A percentile compares a stretch with the other conserved stretches of the same genome.
Conservation (phyloP, 257 asterid genomes). For the Rubia yunnanensis region DNA sequence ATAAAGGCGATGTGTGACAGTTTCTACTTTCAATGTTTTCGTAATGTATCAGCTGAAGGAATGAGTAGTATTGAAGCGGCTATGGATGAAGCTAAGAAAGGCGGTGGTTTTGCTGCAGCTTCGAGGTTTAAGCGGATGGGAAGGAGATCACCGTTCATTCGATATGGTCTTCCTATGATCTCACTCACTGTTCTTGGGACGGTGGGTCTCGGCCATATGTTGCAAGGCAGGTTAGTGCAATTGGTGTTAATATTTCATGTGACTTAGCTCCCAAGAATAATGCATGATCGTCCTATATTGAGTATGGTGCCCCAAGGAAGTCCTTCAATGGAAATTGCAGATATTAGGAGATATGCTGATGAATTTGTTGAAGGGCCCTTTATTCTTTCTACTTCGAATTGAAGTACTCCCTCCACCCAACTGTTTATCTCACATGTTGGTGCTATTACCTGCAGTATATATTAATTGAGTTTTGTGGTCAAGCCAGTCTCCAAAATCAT, state of each 20-base stretch:
- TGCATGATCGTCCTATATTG: background rate
- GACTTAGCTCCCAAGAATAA: background rate
- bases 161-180: slow-evolving; percentile 95
- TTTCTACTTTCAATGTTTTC: too few relatives aligned
- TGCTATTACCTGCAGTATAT: too few relatives aligned
- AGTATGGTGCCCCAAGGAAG: background rate
- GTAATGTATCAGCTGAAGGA: background rate
- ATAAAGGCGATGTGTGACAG: too few relatives aligned
- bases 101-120: background rate
- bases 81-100: slow-evolving; percentile 17
- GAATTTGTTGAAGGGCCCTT: background rate
- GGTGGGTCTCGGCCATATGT: slow-evolving; percentile 84
- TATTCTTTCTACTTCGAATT: background rate
- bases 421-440: background rate
- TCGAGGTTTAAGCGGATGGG: slow-evolving; percentile 68
- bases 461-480: background rate
- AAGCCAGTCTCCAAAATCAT: background rate
- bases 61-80: slow-evolving; percentile 14
- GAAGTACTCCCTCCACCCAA: background rate
- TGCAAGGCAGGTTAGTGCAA: slow-evolving; percentile 80
- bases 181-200: slow-evolving; percentile 87
- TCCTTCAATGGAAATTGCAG: background rate
- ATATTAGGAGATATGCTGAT: background rate
- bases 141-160: slow-evolving; percentile 62
- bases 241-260: slow-evolving; percentile 9